These are phyloP conservation scores for Crepidotus variabilis DNA, from an alignment of 768 basidiomycete species.

Conservation along the genomic window DNA sequence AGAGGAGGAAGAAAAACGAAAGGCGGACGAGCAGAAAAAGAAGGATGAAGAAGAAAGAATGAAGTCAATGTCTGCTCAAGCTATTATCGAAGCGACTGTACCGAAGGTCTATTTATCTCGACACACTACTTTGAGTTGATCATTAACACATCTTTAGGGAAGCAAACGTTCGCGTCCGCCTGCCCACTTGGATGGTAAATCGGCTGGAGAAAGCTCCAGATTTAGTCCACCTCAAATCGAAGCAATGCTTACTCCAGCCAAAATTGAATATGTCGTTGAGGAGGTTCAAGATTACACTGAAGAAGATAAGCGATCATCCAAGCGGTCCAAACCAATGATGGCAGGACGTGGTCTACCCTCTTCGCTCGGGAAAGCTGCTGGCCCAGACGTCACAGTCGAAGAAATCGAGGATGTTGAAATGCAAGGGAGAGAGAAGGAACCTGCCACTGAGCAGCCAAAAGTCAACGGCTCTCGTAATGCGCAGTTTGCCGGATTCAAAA, in stretches of 20 bases:
- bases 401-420: constrained; percentile 28
- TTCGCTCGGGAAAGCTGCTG: neutral
- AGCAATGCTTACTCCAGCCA: constrained; percentile 2
- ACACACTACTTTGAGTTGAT: neutral
- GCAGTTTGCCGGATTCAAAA: constrained; percentile 34
- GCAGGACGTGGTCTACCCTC: constrained; percentile 11
- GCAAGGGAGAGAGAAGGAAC: constrained; percentile 11
- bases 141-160: constrained; percentile 41
- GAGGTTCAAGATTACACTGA: constrained; percentile 32
- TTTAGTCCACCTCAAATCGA: constrained; percentile 4
- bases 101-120: constrained; percentile 50
- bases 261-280: constrained; percentile 23
- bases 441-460: constrained; percentile 5
- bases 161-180: constrained; percentile 77
- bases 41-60: constrained; percentile 22
- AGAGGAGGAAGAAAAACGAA: constrained; percentile 20
- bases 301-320: constrained; percentile 46
- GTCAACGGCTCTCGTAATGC: constrained; percentile 6
- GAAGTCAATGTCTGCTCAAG: constrained; percentile 49
- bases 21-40: constrained; percentile 22
- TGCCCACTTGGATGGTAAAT: constrained; percentile 42
- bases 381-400: constrained; percentile 16
- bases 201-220: constrained; percentile 5
- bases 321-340: neutral
- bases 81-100: constrained; percentile 73